These are phyloP conservation scores for Trifolium fragiferum DNA, from an alignment of 306 rosid genomes.

Conservation along the genomic window DNA sequence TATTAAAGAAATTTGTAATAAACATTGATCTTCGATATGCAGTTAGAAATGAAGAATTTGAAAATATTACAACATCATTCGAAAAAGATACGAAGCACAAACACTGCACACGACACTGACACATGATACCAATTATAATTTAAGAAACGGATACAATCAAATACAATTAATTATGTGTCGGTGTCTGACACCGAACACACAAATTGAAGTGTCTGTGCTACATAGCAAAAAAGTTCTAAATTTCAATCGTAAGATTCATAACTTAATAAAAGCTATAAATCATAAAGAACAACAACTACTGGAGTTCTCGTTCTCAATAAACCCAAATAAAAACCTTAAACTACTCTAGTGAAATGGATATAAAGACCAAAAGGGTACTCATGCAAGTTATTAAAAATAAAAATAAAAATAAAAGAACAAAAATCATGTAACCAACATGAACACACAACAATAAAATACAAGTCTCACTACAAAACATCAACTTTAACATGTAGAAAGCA, in stretches of 20 bases:
- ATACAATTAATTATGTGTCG: neutral
- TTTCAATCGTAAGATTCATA: neutral
- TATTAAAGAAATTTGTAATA: neutral
- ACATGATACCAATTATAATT: neutral
- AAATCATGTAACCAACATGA: neutral
- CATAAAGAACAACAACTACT: neutral
- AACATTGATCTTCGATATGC: neutral
- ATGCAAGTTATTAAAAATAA: neutral
- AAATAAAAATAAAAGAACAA: neutral
- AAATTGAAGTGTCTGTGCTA: neutral
- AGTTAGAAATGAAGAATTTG: neutral
- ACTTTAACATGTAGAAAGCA: conserved; percentile 2
- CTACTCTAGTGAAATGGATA: neutral
- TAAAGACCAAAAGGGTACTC: conserved; percentile 7
- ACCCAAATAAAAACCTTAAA: neutral
- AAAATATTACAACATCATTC: neutral
- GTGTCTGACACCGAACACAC: neutral
- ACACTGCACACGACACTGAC: neutral
- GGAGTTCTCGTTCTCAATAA: conserved; percentile 4
- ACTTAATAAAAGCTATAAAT: conserved; percentile 21
- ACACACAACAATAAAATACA: neutral
- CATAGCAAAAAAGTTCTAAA: neutral
- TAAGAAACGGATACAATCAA: neutral
- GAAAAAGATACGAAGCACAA: neutral
- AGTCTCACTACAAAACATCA: neutral